These are phyloP conservation scores for Lepraria neglecta DNA, from an alignment of 495 filamentous ascomycete species.

Conservation along the genomic window DNA sequence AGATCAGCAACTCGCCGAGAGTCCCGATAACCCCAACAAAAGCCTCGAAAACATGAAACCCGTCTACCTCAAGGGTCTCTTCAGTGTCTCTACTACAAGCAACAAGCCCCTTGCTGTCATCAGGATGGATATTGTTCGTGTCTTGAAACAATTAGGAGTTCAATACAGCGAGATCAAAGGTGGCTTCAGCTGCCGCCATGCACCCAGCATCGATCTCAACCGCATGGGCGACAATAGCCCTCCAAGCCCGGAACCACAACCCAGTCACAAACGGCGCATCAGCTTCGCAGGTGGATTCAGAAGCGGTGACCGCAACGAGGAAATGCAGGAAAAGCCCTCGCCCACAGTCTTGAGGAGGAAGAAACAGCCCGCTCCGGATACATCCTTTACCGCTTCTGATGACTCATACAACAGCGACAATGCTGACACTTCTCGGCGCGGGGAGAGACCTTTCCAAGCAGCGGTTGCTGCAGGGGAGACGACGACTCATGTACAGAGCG, in stretches of 20 bases:
- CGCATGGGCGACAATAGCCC: conserved; percentile 55
- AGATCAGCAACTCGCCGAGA: conserved; percentile 46
- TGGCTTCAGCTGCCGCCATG: conserved; percentile 82
- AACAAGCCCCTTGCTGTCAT: conserved; percentile 81
- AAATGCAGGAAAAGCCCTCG: conserved; percentile 44
- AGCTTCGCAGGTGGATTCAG: conserved; percentile 67
- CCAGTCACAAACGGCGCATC: conserved; percentile 67
- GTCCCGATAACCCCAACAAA: conserved; percentile 46
- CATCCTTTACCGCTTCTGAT: conserved; percentile 74
- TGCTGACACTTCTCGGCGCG: conserved; percentile 26
- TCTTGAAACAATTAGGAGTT: conserved; percentile 79
- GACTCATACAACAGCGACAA: conserved; percentile 53
- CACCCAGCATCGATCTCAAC: conserved; percentile 82
- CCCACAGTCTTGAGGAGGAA: conserved; percentile 39
- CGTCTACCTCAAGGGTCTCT: conserved; percentile 93
- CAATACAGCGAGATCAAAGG: conserved; percentile 87
- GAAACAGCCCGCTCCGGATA: conserved; percentile 50
- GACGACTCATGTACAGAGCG: conserved; percentile 78
- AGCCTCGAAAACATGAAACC: conserved; percentile 71
- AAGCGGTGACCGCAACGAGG: conserved; percentile 53
- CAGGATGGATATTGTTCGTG: conserved; percentile 83
- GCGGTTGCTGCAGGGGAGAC: conserved; percentile 61
- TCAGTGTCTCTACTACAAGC: conserved; percentile 95
- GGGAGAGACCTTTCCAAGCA: conserved; percentile 32
- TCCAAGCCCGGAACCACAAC: conserved; percentile 48